Evolutionary conservation across 2,329 filamentous ascomycete genomes (phyloP).

Genomic region (Arthrocladium fulminans): DNA sequence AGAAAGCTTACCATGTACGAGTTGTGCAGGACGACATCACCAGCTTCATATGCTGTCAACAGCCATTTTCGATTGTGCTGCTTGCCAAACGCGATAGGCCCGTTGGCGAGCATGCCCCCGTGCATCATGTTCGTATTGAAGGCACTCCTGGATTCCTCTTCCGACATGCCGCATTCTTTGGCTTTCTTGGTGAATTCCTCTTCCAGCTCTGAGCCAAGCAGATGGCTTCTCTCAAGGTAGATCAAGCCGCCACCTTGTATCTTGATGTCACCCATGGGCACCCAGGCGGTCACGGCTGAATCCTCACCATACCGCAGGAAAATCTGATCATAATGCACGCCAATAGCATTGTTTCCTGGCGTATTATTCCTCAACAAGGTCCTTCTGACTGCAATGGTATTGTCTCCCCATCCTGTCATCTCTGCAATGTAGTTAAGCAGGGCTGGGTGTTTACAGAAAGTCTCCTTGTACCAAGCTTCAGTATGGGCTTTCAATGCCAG

Average conservation of each 20-base stretch:
- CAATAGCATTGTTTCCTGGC: constrained; percentile 49
- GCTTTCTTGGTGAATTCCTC: constrained; percentile 42
- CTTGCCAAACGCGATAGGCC: constrained; percentile 37
- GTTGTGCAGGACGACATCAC: constrained; percentile 41
- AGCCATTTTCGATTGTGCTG: constrained; percentile 41
- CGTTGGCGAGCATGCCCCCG: constrained; percentile 45
- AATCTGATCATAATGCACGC: constrained; percentile 54
- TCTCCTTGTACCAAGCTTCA: constrained; percentile 45
- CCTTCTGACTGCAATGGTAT: constrained; percentile 39
- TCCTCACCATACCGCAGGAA: constrained; percentile 49
- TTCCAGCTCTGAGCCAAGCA: constrained; percentile 44
- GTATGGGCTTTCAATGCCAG: constrained; percentile 47
- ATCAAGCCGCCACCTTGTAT: constrained; percentile 51
- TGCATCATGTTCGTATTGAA: constrained; percentile 55
- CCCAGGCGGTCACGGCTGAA: constrained; percentile 49
- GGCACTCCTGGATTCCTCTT: constrained; percentile 43
- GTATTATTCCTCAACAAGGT: constrained; percentile 50
- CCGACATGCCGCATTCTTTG: constrained; percentile 40
- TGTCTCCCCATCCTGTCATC: constrained; percentile 47
- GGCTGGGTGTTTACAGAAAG: constrained; percentile 46
- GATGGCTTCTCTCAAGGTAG: constrained; percentile 45
- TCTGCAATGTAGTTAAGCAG: constrained; percentile 42
- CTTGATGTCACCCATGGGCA: constrained; percentile 47
- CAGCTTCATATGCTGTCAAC: constrained; percentile 46
- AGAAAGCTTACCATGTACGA: constrained; percentile 28